Evolutionary conservation across 257 asterid genomes (phyloP), one percentile per base, ranked within the genome.

Genomic region (Thymus quinquecostatus): DNA sequence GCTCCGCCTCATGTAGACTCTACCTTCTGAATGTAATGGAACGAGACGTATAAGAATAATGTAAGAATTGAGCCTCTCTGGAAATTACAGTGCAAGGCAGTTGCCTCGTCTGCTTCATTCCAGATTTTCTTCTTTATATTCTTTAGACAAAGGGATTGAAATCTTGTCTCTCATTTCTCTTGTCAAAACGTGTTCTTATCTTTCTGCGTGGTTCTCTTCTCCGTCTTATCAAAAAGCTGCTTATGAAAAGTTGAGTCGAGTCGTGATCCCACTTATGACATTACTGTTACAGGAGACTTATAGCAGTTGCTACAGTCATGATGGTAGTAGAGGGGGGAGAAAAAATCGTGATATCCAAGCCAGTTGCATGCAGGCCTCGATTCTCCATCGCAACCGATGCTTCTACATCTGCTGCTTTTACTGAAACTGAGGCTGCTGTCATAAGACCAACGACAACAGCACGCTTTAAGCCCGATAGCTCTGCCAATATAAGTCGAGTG

Each of bases 321-420:
- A 83, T 84, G 86, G 93, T 87, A 78, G 68, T 74, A 6, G 72
- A 80, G 34, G 92, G 81, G 69, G 80, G 78, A 1, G 86, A 85
- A 59, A 87, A 78, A 74, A 66, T 76, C 38, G 91, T 81, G 2
- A 80, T 93, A 77, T 85, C 83, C 56, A 90, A 82, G 77, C 98
- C 98, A n/a, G 87, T 93, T 40, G 94, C 98, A 10, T 79, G 92
- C 75, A 86, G 94, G 75, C 98, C 96, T 5, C 59, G 57, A 50
- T 68, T 81, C 68, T 83, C 92, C 72, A 65, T 79, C 76, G 87
- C 86, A n/a, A 76, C 74, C n/a, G 72, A 65, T 48, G 69, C 84
- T 65, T 78, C 98, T 64, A 69, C 87, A 32, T 73, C 75, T 8
- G 76, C 77, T 32, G 34, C 72, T 29, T 55, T 60, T 59, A 58